Percentiles rank a stretch among this genome's conserved stretches.
These are phyloP conservation scores for Pterulicium gracile DNA, from an alignment of 1,284 basidiomycete species.

Conservation along the genomic window DNA sequence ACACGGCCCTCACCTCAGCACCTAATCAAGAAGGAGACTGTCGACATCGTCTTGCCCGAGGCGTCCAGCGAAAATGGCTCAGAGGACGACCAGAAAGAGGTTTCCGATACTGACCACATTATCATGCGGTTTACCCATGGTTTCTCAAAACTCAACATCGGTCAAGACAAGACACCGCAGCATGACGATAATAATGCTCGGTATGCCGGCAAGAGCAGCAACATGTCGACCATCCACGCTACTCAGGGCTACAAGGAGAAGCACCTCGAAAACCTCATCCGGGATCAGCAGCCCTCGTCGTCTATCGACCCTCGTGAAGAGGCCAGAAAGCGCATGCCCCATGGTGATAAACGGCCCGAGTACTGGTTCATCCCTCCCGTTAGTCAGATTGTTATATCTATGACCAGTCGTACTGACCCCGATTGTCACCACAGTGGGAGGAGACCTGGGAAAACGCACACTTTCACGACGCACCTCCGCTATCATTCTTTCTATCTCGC, in stretches of 20 bases:
- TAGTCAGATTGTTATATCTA: slow-evolving; percentile 13
- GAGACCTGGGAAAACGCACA: slow-evolving; percentile 38
- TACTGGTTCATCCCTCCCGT: slow-evolving; percentile 26
- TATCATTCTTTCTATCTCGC: slow-evolving; percentile 27
- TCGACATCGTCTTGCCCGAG: background rate
- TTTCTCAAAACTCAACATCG: background rate
- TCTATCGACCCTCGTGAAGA: background rate
- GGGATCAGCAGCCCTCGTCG: background rate
- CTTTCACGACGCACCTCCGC: slow-evolving; percentile 22
- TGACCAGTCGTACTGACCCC: slow-evolving; percentile 3
- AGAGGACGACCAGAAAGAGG: too few species aligned
- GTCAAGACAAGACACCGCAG: background rate
- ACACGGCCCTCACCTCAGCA: background rate
- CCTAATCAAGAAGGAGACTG: background rate
- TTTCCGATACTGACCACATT: background rate
- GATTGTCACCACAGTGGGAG: slow-evolving; percentile 40
- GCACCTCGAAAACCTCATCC: background rate
- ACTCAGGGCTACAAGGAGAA: background rate
- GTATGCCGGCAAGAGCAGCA: slow-evolving; percentile 2
- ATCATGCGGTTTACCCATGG: slow-evolving; percentile 1
- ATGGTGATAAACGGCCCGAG: slow-evolving; percentile 17
- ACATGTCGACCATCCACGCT: too few species aligned
- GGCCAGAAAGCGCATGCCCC: background rate
- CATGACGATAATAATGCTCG: background rate
- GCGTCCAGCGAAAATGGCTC: background rate